Conservation (phyloP, 2,329 filamentous ascomycete genomes). For the Monilinia laxa region DNA sequence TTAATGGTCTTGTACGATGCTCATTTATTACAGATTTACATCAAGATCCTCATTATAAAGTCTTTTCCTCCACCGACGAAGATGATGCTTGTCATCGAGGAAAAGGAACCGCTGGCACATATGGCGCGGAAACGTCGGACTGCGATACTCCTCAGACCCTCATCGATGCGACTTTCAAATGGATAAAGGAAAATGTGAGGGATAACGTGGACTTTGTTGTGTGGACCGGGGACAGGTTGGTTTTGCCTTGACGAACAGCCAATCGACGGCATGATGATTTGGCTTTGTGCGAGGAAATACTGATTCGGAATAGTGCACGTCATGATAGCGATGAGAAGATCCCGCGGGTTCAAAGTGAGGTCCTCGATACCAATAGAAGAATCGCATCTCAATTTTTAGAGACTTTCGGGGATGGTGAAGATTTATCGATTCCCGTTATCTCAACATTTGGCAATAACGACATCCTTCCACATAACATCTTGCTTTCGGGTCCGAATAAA, state of each 20-base stretch:
- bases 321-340: conserved; percentile 84
- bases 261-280: not conserved
- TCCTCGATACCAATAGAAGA: conserved; percentile 74
- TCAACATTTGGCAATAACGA: conserved; percentile 97
- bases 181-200: conserved; percentile 76
- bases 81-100: conserved; percentile 76
- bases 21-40: conserved; percentile 70
- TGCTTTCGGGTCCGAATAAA: conserved; percentile 78
- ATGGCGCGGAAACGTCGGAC: conserved; percentile 81
- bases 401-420: conserved; percentile 61
- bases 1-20: conserved; percentile 26
- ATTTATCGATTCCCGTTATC: conserved; percentile 74
- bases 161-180: conserved; percentile 84
- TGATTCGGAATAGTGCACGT: conserved; percentile 43
- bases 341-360: conserved; percentile 72
- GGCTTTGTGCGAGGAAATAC: conserved; percentile 14
- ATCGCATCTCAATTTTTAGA: conserved; percentile 75
- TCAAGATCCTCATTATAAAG: conserved; percentile 83
- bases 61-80: conserved; percentile 68
- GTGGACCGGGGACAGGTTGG: conserved; percentile 80
- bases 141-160: conserved; percentile 84
- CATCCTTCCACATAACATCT: conserved; percentile 94
- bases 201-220: conserved; percentile 84
- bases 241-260: conserved; percentile 44
- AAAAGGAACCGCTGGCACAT: conserved; percentile 72